Conservation (phyloP, 2,329 filamentous ascomycete genomes). For the Ustulina deusta region DNA sequence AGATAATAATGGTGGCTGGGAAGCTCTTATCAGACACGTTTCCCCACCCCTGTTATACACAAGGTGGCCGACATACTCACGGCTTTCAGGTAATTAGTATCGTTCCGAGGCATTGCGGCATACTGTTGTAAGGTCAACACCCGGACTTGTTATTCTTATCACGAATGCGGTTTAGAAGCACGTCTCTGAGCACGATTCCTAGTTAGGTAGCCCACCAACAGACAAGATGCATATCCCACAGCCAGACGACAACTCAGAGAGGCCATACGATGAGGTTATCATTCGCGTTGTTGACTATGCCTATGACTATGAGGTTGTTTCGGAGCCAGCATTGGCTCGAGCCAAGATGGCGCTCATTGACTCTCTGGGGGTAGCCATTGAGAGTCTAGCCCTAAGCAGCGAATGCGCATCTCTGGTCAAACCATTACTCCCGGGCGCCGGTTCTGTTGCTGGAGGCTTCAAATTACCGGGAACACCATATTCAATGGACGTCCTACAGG, state of each 20-base stretch:
- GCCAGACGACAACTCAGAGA: constrained; percentile 33
- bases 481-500: constrained; percentile 53
- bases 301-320: constrained; percentile 34
- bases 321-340: constrained; percentile 30
- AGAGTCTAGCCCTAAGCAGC: constrained; percentile 32
- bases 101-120: background rate
- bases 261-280: constrained; percentile 36
- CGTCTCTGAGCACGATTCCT: background rate
- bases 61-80: background rate
- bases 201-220: background rate
- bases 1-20: constrained; percentile 33
- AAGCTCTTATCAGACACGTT: constrained; percentile 15
- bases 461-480: constrained; percentile 54
- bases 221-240: constrained; percentile 30
- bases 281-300: constrained; percentile 35
- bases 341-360: constrained; percentile 42
- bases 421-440: constrained; percentile 32
- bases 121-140: background rate
- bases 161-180: constrained; percentile 5
- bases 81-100: background rate
- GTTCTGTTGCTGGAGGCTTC: constrained; percentile 41
- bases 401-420: constrained; percentile 37
- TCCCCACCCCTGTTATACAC: constrained; percentile 10
- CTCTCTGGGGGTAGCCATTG: constrained; percentile 39
- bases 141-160: background rate